Conservation (phyloP, 2,329 filamentous ascomycete species). For the Colletotrichum sp. region DNA sequence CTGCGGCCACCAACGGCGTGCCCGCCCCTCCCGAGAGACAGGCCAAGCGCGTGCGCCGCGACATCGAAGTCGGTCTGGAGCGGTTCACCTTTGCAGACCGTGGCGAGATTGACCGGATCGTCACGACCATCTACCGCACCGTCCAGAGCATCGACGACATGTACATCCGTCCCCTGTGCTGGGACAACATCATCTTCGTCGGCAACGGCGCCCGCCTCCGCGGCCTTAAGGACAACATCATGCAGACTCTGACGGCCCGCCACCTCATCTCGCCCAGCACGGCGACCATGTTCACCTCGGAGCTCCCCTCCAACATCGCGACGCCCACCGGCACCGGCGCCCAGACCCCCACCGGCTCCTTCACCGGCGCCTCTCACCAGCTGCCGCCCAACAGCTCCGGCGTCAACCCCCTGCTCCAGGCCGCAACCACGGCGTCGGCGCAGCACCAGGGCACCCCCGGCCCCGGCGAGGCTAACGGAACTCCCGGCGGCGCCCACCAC, state of each 20-base stretch:
- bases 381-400: constrained; percentile 47
- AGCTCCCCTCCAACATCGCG: constrained; percentile 91
- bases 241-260: constrained; percentile 78
- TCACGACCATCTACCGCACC: constrained; percentile 81
- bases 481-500: constrained; percentile 47
- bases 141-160: constrained; percentile 85
- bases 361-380: constrained; percentile 60
- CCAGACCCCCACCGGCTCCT: constrained; percentile 80
- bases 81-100: constrained; percentile 74
- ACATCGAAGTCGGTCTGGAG: constrained; percentile 80
- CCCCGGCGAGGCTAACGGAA: constrained; percentile 41
- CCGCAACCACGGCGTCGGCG: constrained; percentile 77
- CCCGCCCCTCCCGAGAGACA: constrained; percentile 44
- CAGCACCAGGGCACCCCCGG: constrained; percentile 36
- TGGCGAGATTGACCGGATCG: constrained; percentile 81
- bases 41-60: constrained; percentile 63
- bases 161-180: constrained; percentile 83
- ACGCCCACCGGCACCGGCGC: constrained; percentile 90
- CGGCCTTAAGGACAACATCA: constrained; percentile 88
- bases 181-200: constrained; percentile 91
- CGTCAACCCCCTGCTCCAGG: constrained; percentile 90
- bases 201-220: constrained; percentile 78
- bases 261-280: constrained; percentile 92
- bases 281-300: constrained; percentile 95
- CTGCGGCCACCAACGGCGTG: constrained; percentile 26